Conservation (phyloP, 1,139 yeast species). For the Kodamaea plutei region DNA sequence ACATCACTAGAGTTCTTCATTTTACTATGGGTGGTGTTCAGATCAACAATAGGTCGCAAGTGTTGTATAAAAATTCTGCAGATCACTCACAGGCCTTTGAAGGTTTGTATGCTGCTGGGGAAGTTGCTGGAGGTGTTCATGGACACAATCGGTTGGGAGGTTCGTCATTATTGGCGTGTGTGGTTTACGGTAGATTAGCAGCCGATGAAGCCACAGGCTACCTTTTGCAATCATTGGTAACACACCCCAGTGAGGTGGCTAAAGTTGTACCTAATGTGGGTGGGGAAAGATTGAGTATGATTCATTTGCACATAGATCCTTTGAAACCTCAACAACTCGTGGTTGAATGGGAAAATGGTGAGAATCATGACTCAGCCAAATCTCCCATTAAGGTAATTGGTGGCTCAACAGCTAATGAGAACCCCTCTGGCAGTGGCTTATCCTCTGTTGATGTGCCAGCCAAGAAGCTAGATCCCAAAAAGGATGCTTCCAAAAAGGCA, state of each 20-base stretch:
- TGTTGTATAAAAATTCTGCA: constrained; percentile 37
- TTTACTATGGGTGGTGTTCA: constrained; percentile 86
- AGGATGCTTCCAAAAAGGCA: constrained; percentile 6
- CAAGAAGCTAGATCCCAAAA: too few species aligned
- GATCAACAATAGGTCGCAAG: constrained; percentile 57
- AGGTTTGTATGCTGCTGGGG: constrained; percentile 76
- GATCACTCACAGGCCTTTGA: constrained; percentile 41
- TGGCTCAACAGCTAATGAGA: too few species aligned
- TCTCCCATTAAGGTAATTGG: not conserved
- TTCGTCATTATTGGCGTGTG: constrained; percentile 72
- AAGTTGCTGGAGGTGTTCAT: constrained; percentile 79
- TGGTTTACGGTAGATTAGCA: constrained; percentile 70
- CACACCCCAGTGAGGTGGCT: not conserved
- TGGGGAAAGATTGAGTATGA: constrained; percentile 37
- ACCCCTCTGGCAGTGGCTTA: too few species aligned
- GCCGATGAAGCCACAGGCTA: constrained; percentile 43
- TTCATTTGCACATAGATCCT: constrained; percentile 47
- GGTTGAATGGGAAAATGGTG: constrained; percentile 23
- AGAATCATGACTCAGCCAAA: not conserved
- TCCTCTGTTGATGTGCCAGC: not conserved
- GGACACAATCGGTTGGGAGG: constrained; percentile 78
- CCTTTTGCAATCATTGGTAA: constrained; percentile 29
- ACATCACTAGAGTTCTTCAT: constrained; percentile 72
- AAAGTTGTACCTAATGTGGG: constrained; percentile 5
- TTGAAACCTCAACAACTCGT: constrained; percentile 23